Evolutionary conservation across 2,329 filamentous ascomycete species (phyloP).

Genomic region (Stachybotrys chlorohalonatus): DNA sequence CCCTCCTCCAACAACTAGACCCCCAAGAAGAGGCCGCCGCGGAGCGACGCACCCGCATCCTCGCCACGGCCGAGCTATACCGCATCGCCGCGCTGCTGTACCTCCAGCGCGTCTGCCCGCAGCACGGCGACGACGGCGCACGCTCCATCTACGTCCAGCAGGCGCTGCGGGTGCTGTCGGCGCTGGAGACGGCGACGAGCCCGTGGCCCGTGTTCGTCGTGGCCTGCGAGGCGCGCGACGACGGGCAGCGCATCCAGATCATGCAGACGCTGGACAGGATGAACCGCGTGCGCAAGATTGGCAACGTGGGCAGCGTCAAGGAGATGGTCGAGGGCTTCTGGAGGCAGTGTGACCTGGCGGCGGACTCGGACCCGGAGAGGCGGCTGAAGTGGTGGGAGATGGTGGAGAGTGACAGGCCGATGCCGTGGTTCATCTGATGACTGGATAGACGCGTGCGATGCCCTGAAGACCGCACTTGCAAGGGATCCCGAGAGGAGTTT

Average conservation of each 20-base stretch:
- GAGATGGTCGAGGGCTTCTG: conserved; percentile 33
- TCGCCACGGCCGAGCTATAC: conserved; percentile 40
- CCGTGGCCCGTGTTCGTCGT: conserved; percentile 40
- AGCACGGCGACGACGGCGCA: conserved; percentile 5
- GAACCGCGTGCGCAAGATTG: conserved; percentile 31
- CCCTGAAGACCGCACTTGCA: background rate
- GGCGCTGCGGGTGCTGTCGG: conserved; percentile 25
- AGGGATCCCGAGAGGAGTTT: background rate
- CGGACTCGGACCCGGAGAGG: conserved; percentile 2
- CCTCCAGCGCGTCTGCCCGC: conserved; percentile 22
- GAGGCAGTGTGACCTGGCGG: conserved; percentile 33
- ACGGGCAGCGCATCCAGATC: conserved; percentile 30
- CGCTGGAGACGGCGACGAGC: conserved; percentile 32
- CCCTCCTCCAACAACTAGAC: conserved; percentile 5
- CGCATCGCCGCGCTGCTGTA: conserved; percentile 38
- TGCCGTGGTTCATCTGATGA: conserved; percentile 11
- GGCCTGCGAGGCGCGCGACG: conserved; percentile 32
- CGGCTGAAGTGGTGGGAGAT: conserved; percentile 5
- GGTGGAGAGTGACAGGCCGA: conserved; percentile 5
- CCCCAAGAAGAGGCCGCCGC: conserved; percentile 11
- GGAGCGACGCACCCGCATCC: conserved; percentile 19
- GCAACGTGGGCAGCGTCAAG: conserved; percentile 34
- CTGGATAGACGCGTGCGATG: background rate
- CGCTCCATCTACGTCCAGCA: conserved; percentile 17
- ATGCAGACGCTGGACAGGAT: conserved; percentile 31